These are phyloP conservation scores for Pseudogymnoascus sp. DNA, from an alignment of 2,329 filamentous ascomycete species.

Conservation along the genomic window DNA sequence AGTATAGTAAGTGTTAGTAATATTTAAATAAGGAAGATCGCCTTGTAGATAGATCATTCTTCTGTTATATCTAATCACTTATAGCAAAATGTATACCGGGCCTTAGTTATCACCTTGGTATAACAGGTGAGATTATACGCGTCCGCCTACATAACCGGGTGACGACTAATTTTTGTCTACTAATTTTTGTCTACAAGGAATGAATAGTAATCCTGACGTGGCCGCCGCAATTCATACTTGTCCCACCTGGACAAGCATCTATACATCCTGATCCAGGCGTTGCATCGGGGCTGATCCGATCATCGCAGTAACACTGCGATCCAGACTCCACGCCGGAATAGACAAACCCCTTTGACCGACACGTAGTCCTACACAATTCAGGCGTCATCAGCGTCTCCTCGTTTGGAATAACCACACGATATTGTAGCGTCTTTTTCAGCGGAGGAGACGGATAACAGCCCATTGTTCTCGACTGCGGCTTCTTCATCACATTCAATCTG, in stretches of 20 bases:
- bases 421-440: background rate
- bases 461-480: background rate
- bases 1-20: too few relatives aligned
- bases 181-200: background rate
- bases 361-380: background rate
- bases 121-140: too few relatives aligned
- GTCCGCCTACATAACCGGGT: too few relatives aligned
- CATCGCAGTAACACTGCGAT: background rate
- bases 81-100: too few relatives aligned
- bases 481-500: background rate
- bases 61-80: too few relatives aligned
- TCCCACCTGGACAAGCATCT: background rate
- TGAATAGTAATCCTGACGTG: background rate
- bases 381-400: slow-evolving; percentile 13
- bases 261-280: background rate
- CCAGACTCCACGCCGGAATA: background rate
- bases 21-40: too few relatives aligned
- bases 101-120: too few relatives aligned
- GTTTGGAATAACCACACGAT: background rate
- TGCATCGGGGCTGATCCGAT: background rate
- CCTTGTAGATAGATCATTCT: too few relatives aligned
- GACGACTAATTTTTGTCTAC: too few relatives aligned
- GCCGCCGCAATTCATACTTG: background rate
- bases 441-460: background rate
- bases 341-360: background rate